Evolutionary conservation across 345 rosid genomes (phyloP), one percentile per base, ranked within the genome.

Genomic region (Limnanthes douglasii): DNA sequence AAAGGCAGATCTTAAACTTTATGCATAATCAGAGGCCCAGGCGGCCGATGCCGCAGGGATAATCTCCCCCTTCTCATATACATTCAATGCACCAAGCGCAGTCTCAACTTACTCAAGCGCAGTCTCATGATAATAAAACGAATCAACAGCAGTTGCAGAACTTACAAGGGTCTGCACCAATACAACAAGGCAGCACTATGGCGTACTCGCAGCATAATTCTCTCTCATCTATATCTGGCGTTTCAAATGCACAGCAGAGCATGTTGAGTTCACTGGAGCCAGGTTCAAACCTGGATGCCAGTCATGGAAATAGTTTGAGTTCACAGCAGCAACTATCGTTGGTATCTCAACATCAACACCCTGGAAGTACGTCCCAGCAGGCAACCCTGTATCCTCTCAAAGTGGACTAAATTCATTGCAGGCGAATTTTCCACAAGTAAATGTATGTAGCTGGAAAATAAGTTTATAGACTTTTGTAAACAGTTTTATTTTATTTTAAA

Each of bases 341-440:
- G 25, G 63, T 70, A 12, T 43, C 71, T 46, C 21, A 45, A 30
- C 64, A 49, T 37, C 67, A 45, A 26, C 37, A 49, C 41, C 34
- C 64, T 46, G 46, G 39, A 14, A 62, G 71, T 48, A 34, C 50
- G 35, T 33, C 51, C 2, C 75, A 64, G 41, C 62, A 57, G 29
- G 28, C 51, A 34, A 58, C 50, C 43, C 71, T 50, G 52, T 69
- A 45, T 57, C 90, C 14, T 52, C 79, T 17, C 95, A 83, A 44
- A 57, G 54, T 61, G 93, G 86, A 23, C 51, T 69, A 33, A 78
- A 36, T 37, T 40, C 67, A 59, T 42, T 67, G 62, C 86, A 70
- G 51, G 46, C 73, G 28, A 78, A 73, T 62, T n/a, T n/a, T n/a
- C n/a, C n/a, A n/a, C n/a, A n/a, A n/a, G n/a, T n/a, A n/a, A n/a